Evolutionary conservation across 179 eudicot genomes (phyloP), one percentile per base, ranked within the genome.

Genomic region (Nepenthes alata): DNA sequence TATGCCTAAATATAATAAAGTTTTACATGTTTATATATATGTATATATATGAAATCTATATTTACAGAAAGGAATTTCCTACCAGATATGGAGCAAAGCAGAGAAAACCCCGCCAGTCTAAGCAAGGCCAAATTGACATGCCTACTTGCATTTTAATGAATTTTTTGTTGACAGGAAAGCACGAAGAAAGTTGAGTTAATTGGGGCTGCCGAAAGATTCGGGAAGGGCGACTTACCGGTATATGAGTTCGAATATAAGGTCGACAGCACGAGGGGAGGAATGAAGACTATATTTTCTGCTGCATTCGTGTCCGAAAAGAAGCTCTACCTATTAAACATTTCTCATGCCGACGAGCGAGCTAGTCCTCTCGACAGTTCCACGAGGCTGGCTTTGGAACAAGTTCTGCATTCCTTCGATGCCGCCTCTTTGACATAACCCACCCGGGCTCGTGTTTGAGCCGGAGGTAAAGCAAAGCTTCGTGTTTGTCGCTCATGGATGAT

Each of bases 241-340:
- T 91, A 85, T 10, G 95, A 91, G 83, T 76, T 91, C 58, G 95
- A 85, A 65, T 91, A 91, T 73, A 71, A 68, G 69, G 62, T 91
- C 41, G 96, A 91, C 62, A 88, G 97, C 79, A 81, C 87, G 37
- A 82, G 97, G 68, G 95, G 96, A 67, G 96, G 97, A 38, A 55
- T 82, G 76, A 90, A 90, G 77, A 85, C 88, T 71, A 70, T 90
- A n/a, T 85, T 90, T 75, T 74, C 89, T 41, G 96, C 97, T 53
- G 97, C 84, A 57, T 82, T 91, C 71, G 91, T 88, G 59, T 74
- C 85, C n/a, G 77, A 80, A 12, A 85, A 84, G 72, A 88, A 81
- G 75, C 87, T 91, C 54, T 88, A 85, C 71, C 72, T 88, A 35
- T 77, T 91, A 57, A 91, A 91, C 74, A 82, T 91, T 64, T 63